phyloP scores from a whole-genome alignment of 2,329 filamentous ascomycete genomes.

The Colletotrichum australisinense region DNA sequence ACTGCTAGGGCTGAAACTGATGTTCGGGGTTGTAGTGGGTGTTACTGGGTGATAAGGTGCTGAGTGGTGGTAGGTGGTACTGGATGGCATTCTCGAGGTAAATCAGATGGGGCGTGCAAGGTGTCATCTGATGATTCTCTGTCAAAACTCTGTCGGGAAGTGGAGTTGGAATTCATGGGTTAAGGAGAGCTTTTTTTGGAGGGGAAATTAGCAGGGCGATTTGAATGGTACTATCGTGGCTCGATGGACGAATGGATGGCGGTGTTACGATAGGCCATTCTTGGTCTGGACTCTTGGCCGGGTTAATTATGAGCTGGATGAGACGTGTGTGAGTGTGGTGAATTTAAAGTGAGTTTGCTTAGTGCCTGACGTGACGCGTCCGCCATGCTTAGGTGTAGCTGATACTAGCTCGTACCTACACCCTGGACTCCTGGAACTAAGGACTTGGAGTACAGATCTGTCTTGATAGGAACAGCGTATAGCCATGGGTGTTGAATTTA shows the following conservation, averaged over 20 bases:
- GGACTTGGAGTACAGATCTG: no score
- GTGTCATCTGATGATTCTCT: not conserved
- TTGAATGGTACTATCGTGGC: not conserved
- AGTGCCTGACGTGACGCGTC: not conserved
- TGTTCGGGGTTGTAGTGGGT: not conserved
- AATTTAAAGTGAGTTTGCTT: not conserved
- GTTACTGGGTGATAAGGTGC: not conserved
- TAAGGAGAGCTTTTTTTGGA: not conserved
- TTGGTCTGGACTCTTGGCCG: no score
- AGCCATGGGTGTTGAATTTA: not conserved
- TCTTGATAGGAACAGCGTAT: not conserved
- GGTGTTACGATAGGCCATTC: no score
- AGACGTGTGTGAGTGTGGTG: not conserved
- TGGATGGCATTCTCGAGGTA: not conserved
- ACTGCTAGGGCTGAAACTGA: slow-evolving; percentile 7
- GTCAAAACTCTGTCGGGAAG: not conserved
- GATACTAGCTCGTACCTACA: not conserved
- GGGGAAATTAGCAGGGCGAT: not conserved
- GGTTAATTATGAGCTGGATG: not conserved
- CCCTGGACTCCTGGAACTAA: no score
- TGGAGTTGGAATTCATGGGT: not conserved
- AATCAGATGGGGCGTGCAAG: not conserved
- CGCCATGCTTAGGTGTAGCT: not conserved
- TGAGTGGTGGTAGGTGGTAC: no score
- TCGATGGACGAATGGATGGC: not conserved